These are phyloP conservation scores for Syncephalastrum racemosum DNA, from an alignment of 371 early-diverging fungal species.

Conservation along the genomic window DNA sequence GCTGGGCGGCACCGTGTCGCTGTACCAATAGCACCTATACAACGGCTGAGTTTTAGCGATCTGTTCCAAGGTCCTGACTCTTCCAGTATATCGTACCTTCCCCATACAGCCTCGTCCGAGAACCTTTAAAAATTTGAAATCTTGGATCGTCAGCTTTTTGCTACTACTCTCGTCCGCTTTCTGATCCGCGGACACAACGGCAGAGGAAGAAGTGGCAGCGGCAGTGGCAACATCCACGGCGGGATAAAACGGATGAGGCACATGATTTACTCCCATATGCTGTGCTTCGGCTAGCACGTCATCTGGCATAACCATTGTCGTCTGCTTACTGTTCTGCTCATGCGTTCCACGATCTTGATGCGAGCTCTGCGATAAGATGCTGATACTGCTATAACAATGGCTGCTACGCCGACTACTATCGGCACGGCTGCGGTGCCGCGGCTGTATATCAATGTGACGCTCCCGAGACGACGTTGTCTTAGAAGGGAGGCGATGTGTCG, in stretches of 20 bases:
- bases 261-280: too few species aligned
- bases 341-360: too few species aligned
- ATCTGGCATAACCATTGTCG: too few species aligned
- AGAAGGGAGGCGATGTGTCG: too few species aligned
- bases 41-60: neutral
- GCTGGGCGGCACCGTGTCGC: slow-evolving; percentile 67
- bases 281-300: too few species aligned
- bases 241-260: neutral
- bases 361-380: neutral
- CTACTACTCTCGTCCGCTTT: neutral
- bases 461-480: neutral
- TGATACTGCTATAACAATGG: neutral
- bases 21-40: slow-evolving; percentile 76
- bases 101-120: slow-evolving; percentile 54
- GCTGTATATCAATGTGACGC: neutral
- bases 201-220: neutral
- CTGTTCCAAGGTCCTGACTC: neutral
- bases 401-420: neutral
- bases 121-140: slow-evolving; percentile 49
- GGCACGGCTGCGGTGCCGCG: too few species aligned
- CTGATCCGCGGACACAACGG: neutral
- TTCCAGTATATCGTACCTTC: slow-evolving; percentile 26
- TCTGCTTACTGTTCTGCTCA: too few species aligned
- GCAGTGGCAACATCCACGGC: neutral
- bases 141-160: slow-evolving; percentile 26